phyloP scores from a whole-genome alignment of 2,329 filamentous ascomycete species.

The Alternaria sp. region DNA sequence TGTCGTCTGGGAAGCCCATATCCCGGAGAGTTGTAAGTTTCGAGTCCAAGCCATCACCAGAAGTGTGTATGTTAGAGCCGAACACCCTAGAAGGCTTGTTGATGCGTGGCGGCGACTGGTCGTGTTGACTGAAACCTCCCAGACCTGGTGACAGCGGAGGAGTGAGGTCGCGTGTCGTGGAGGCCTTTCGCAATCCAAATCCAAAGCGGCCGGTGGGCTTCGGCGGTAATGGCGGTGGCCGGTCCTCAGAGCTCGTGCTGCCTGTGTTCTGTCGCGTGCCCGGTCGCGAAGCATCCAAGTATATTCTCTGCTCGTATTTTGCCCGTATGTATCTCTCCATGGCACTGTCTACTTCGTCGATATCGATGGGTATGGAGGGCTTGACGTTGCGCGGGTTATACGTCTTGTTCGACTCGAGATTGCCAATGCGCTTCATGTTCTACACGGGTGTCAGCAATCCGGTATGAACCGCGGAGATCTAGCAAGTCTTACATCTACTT shows the following conservation, averaged over 20 bases:
- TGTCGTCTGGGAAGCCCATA: conserved; percentile 89
- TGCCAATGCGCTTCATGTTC: conserved; percentile 95
- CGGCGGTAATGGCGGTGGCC: conserved; percentile 64
- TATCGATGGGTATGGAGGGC: conserved; percentile 84
- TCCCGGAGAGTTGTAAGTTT: conserved; percentile 81
- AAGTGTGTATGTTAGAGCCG: conserved; percentile 67
- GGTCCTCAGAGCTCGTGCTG: conserved; percentile 62
- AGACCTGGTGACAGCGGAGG: conserved; percentile 44
- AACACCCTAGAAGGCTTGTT: conserved; percentile 72
- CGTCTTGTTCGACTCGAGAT: conserved; percentile 80
- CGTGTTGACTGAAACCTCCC: conserved; percentile 36
- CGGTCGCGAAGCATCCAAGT: conserved; percentile 49
- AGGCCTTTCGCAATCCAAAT: conserved; percentile 72
- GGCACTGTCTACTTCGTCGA: conserved; percentile 88
- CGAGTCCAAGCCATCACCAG: conserved; percentile 67
- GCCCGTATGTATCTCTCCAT: conserved; percentile 96
- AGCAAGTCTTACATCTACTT: conserved; percentile 78
- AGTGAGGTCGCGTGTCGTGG: conserved; percentile 68
- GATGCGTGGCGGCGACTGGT: conserved; percentile 50
- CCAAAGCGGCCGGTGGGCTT: conserved; percentile 67
- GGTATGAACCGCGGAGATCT: not conserved
- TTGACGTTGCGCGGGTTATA: conserved; percentile 88
- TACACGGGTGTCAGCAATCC: conserved; percentile 49
- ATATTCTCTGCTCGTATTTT: conserved; percentile 79
- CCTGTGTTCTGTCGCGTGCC: conserved; percentile 62